Conservation (phyloP, 257 asterid species). For the Primulina tabacum region DNA sequence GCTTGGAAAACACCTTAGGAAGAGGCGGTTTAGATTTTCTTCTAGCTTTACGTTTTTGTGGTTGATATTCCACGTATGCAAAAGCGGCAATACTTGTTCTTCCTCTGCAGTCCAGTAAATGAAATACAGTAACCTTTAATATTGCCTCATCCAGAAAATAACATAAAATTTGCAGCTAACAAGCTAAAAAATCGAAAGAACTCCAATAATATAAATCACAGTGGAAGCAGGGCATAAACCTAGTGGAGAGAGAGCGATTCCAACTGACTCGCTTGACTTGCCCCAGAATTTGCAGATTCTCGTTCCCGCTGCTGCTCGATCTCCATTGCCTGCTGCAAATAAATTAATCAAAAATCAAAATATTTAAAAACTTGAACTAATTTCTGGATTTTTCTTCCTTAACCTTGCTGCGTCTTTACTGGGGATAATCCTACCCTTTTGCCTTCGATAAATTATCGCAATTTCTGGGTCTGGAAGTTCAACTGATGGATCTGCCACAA, state of each 20-base stretch:
- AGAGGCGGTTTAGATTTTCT: constrained; percentile 79
- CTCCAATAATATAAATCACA: background rate
- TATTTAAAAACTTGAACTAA: background rate
- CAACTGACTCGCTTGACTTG: constrained; percentile 65
- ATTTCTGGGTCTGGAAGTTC: constrained; percentile 44
- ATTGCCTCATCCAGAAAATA: constrained; percentile 17
- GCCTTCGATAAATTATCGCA: constrained; percentile 45
- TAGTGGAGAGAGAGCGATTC: constrained; percentile 86
- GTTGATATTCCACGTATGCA: constrained; percentile 47
- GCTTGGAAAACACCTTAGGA: constrained; percentile 58
- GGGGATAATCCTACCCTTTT: constrained; percentile 28
- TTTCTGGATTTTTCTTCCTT: background rate
- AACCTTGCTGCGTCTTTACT: constrained; percentile 41
- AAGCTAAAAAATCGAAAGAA: background rate
- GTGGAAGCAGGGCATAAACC: constrained; percentile 47
- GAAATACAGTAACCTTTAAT: background rate
- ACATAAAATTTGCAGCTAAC: background rate
- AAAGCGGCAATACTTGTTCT: constrained; percentile 83
- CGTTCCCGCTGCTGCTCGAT: constrained; percentile 45
- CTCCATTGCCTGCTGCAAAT: constrained; percentile 54
- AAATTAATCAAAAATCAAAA: constrained; percentile 2
- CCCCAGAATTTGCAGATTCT: constrained; percentile 41
- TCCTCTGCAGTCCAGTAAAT: constrained; percentile 49
- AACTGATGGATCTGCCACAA: constrained; percentile 32
- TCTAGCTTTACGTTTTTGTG: constrained; percentile 52